phyloP scores from a whole-genome alignment of 305 asterid species.

The Ilex paraguariensis region DNA sequence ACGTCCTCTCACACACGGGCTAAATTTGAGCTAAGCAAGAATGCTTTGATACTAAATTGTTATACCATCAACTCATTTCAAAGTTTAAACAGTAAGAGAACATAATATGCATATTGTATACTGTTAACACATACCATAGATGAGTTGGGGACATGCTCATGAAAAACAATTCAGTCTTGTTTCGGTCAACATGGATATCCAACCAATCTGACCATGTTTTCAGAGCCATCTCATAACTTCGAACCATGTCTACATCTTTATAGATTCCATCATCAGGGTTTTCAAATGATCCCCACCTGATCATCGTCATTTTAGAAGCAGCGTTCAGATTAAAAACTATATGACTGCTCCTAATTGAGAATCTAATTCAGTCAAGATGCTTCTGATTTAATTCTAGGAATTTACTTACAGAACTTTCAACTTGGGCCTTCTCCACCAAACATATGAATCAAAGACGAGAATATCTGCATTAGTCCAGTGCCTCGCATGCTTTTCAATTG shows the following conservation, averaged over 20 bases:
- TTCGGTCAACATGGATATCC: constrained; percentile 37
- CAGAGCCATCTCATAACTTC: constrained; percentile 45
- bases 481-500: constrained; percentile 54
- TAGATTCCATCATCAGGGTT: constrained; percentile 30
- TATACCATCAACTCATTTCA: too few relatives aligned
- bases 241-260: constrained; percentile 28
- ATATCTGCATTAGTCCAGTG: constrained; percentile 68
- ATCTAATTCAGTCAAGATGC: background rate
- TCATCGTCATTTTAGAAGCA: background rate
- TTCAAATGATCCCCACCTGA: constrained; percentile 65
- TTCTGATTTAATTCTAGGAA: background rate
- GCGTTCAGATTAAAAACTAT: background rate
- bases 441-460: constrained; percentile 47
- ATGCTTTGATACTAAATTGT: too few relatives aligned
- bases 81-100: too few relatives aligned
- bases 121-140: constrained; percentile 11
- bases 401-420: constrained; percentile 3
- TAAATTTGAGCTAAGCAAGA: too few relatives aligned
- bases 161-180: constrained; percentile 48
- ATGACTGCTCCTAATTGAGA: background rate
- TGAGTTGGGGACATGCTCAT: constrained; percentile 52
- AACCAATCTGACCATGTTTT: constrained; percentile 70
- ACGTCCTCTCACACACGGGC: too few relatives aligned
- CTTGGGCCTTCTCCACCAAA: constrained; percentile 55
- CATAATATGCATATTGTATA: too few relatives aligned